phyloP scores from a whole-genome alignment of 257 asterid genomes.

The Fraxinus americana region DNA sequence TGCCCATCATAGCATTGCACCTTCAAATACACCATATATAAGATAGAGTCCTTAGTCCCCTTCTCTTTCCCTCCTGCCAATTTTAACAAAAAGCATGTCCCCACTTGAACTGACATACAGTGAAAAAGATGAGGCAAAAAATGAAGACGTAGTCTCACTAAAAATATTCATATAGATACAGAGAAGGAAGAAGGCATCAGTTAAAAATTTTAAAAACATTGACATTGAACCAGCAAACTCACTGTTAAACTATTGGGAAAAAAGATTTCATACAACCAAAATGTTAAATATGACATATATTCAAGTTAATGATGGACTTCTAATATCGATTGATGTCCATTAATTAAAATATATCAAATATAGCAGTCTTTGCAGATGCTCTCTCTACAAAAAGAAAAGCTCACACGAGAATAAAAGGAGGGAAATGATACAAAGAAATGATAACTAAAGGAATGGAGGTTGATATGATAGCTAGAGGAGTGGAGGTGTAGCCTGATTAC shows the following conservation, averaged over 20 bases:
- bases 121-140: background rate
- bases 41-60: background rate
- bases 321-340: slow-evolving; percentile 7
- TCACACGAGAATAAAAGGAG: background rate
- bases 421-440: background rate
- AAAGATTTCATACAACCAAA: background rate
- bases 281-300: slow-evolving; percentile 3
- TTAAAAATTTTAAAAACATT: background rate
- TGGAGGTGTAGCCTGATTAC: slow-evolving; percentile 34
- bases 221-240: background rate
- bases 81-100: background rate
- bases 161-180: background rate
- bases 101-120: background rate
- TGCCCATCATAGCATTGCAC: background rate
- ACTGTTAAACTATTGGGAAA: background rate
- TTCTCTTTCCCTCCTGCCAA: background rate
- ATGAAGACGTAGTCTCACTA: background rate
- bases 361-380: slow-evolving; percentile 9
- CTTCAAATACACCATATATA: background rate
- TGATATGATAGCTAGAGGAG: background rate
- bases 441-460: background rate
- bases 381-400: background rate
- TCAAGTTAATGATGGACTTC: background rate
- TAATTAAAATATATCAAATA: background rate
- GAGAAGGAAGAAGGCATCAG: background rate